These are phyloP conservation scores for Monilinia laxa DNA, from an alignment of 2,329 filamentous ascomycete genomes.

Conservation along the genomic window DNA sequence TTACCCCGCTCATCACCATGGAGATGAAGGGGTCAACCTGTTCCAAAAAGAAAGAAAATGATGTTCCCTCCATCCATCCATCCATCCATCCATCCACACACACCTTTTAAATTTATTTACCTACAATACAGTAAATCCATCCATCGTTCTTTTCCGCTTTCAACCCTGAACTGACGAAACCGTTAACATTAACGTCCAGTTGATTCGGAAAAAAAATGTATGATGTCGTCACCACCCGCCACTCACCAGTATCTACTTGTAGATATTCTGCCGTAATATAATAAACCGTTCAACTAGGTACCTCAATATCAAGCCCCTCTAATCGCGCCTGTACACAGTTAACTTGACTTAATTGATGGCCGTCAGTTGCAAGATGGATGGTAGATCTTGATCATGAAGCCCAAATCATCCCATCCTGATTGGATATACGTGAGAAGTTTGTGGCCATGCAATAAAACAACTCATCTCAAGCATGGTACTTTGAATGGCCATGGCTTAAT, in stretches of 20 bases:
- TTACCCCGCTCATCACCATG: background rate
- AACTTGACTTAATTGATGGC: no score
- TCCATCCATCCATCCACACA: background rate
- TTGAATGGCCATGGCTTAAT: background rate
- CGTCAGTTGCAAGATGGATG: background rate
- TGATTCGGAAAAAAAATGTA: background rate
- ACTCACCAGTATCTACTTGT: background rate
- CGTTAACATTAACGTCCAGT: background rate
- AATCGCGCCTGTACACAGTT: background rate
- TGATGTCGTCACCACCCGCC: background rate
- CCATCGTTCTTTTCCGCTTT: background rate
- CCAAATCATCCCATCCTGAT: background rate
- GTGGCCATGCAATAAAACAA: background rate
- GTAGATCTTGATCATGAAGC: constrained; percentile 5
- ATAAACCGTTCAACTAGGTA: background rate
- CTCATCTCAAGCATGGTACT: background rate
- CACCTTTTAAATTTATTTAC: background rate
- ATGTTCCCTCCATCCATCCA: background rate
- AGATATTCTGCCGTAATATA: background rate
- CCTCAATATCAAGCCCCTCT: background rate
- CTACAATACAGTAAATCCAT: background rate
- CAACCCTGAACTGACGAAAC: background rate
- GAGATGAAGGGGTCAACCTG: background rate
- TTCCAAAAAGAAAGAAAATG: background rate
- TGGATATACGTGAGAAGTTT: background rate